Base-by-base conservation (phyloP, 306 rosid genomes). In the barrel medic (Medicago truncatula) region DNA sequence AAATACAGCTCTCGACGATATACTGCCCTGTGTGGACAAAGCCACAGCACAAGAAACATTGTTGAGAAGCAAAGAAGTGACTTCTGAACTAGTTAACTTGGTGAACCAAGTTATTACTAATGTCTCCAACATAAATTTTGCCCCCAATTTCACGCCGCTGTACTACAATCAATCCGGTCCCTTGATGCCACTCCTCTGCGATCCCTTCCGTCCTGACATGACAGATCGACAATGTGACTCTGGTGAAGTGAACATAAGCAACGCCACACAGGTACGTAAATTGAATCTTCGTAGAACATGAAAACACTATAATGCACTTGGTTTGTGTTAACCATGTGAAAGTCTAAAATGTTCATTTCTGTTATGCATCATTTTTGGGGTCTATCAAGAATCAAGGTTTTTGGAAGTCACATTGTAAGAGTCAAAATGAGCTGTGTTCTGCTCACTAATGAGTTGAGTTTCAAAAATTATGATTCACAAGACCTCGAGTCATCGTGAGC, bases 141-240 rank as follows among this genome's bases (percentile, higher is more conserved):
- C 92, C 7, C 85, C 93, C 38, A 73, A 70, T 23, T 67, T 60
- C 38, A 64, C 74, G 5, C 91, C 98, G 3, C 28, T 89, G 2
- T 82, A 85, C 71, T 96, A 78, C 76, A 96, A 96, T 36, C 98
- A 96, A 75, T 90, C 97, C 3, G 99, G 99, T 16, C 90, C 93
- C 3, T 14, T 70, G 40, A 43, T 96, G 79, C 99, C 98, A 0
- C 73, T 60, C 44, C 92, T 96, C 58, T 96, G 99, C 86, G 82
- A 86, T 84, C 99, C 97, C 0, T 88, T 86, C 50, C 50, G 83
- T 47, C 63, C 89, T 8, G 80, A 90, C 72, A 81, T 85, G 81
- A 74, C 89, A 0, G 78, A 58, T 54, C 87, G 96, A 28, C 83
- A 60, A 72, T 95, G 97, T 66, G 79, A 44, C 1, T 9, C 85